Evolutionary conservation across 306 rosid species (phyloP), one percentile per base, ranked within the genome.

Genomic region (Prinsepia uniflora): DNA sequence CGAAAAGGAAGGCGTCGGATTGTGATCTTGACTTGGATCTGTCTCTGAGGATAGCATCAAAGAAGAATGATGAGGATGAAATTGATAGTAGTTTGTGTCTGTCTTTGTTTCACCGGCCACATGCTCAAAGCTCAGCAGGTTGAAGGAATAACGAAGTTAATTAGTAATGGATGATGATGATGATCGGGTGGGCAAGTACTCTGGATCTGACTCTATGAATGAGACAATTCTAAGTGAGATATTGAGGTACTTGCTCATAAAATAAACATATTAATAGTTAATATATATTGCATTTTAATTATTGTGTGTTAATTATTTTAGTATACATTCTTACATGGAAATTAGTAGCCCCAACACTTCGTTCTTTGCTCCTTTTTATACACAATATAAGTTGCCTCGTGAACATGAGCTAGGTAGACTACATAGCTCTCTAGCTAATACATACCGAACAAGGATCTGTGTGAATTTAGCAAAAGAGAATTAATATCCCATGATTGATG

Each of bases 181-280:
- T 22, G 44, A 64, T 30, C 24, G 43, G 57, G 66, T 56, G 66
- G 71, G 75, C 75, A 58, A 88, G 89, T 82, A 83, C 84, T 73
- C 85, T 90, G 83, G 89, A 90, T 93, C 97, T 90, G 86, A 85
- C 90, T 76, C 80, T 84, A 79, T 89, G 97, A 93, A 84, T 85
- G 75, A 47, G 82, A 75, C 77, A 80, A 84, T 84, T 88, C 85
- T 85, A 83, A 90, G 96, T 90, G 89, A 85, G 97, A 93, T 88
- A 78, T 79, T 84, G 86, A 84, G 83, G 89, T 87, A 85, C 81
- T 81, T 87, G 84, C 79, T 84, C 83, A 15, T 9, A 59, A 71
- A 65, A 71, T 14, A 30, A 30, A 66, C 68, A 14, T 55, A 55
- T 20, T 20, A 59, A 30, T 30, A 30, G 36, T 30, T 30, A 30